Evolutionary conservation across 2,329 filamentous ascomycete species (phyloP), one percentile per base, ranked within the genome.

Genomic region (Huntiella abstrusa): DNA sequence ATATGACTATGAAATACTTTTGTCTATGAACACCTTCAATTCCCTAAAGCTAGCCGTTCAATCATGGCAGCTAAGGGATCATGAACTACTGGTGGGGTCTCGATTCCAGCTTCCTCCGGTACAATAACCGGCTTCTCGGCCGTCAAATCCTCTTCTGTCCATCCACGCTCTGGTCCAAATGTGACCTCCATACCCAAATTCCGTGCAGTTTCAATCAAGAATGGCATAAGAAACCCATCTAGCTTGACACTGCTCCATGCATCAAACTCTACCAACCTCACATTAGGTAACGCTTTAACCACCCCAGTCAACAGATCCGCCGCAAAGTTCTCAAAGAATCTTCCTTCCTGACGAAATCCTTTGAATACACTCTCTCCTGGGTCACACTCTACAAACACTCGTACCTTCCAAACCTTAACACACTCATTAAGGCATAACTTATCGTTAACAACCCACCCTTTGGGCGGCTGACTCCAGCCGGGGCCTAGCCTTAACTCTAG

Each of bases 401-500:
- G 73, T 41, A 87, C 58, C 11, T 64, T 65, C 28, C 69, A 66
- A 15, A 81, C 69, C 41, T 67, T 73, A 48, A 60, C 60, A 57
- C 76, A 80, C 43, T 83, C 75, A 1, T 57, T 53, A 5, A 87
- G 65, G 0, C 80, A 80, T 1, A 86, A 64, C 1, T 68, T 67
- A 4, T 69, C 62, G 52, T 77, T 77, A 10, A 83, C 75, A 1
- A 75, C 72, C 77, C 83, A 86, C 43, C 77, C 73, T 33, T 66
- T 66, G 1, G 82, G 82, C 11, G 82, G 81, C 48, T 71, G 71
- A 51, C 66, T 75, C 74, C 79, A 87, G 15, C 80, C 80, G 0
- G 80, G 80, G 0, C 82, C 82, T 0, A 87, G 64, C 2, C 81
- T 72, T 45, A 87, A 60, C 59, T 87, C 77, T 2, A 87, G 62